Conservation (phyloP, 192 early-diverging fungal genomes). For the Rhizophlyctis rosea region DNA sequence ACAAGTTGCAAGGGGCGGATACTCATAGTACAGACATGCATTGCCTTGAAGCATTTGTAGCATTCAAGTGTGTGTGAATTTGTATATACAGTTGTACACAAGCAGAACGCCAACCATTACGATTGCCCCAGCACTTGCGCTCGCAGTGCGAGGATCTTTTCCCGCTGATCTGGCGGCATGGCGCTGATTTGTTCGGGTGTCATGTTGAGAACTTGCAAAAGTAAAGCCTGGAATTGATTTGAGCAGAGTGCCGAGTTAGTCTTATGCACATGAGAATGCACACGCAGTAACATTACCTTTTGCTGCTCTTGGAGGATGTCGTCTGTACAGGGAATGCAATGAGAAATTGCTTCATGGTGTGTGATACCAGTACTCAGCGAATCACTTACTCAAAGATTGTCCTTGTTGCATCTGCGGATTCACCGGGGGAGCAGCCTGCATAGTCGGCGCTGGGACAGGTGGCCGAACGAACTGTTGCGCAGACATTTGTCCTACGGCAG, state of each 20-base stretch:
- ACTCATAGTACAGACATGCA: no score
- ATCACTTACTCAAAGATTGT: not conserved
- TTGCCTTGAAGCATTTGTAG: no score
- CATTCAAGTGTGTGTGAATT: no score
- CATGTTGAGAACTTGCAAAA: slow-evolving; percentile 78
- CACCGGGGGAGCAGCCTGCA: not conserved
- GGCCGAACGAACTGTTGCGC: slow-evolving; percentile 23
- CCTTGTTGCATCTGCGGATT: not conserved
- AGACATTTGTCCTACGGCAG: slow-evolving; percentile 4
- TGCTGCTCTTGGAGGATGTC: slow-evolving; percentile 53
- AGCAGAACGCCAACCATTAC: no score
- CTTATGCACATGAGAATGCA: not conserved
- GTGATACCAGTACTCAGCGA: not conserved
- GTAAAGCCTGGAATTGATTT: slow-evolving; percentile 11
- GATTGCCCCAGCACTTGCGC: slow-evolving; percentile 20
- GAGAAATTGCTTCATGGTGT: not conserved
- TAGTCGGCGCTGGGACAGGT: not conserved
- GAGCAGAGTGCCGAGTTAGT: not conserved
- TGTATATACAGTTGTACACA: no score
- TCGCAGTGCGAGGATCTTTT: slow-evolving; percentile 22
- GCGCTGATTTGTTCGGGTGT: slow-evolving; percentile 77
- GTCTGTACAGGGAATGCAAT: slow-evolving; percentile 9
- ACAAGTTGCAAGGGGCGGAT: slow-evolving; percentile 23
- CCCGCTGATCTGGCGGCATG: slow-evolving; percentile 75
- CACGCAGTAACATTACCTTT: slow-evolving; percentile 36